A percentile compares a stretch with the other conserved stretches of the same genome.
phyloP scores from a whole-genome alignment of 345 rosid species.

The Eutrema heterophyllum region DNA sequence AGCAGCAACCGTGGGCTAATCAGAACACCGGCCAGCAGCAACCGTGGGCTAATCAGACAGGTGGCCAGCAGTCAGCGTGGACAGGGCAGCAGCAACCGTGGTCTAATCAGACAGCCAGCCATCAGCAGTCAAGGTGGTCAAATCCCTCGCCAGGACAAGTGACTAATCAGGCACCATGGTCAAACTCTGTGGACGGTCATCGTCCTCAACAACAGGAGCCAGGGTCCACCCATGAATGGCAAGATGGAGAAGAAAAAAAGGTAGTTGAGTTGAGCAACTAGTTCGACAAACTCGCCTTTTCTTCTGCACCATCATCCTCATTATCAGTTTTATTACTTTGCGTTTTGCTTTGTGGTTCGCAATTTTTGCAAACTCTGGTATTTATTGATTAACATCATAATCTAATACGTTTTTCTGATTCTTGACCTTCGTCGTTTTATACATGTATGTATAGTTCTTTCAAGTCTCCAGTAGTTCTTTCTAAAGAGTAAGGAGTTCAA shows the following conservation, averaged over 20 bases:
- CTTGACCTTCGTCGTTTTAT: background rate
- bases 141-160: background rate
- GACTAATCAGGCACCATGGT: conserved; percentile 21
- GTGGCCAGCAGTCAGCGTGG: conserved; percentile 20
- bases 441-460: conserved; percentile 1
- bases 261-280: conserved; percentile 22
- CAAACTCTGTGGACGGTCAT: conserved; percentile 23
- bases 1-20: conserved; percentile 23
- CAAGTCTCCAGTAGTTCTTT: background rate
- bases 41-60: conserved; percentile 12
- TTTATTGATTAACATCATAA: conserved; percentile 1
- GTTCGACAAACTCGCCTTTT: background rate
- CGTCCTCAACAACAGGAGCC: conserved; percentile 24
- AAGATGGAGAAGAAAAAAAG: conserved; percentile 22
- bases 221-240: conserved; percentile 12
- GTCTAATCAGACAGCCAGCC: conserved; percentile 27
- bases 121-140: conserved; percentile 29
- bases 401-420: background rate
- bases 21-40: conserved; percentile 15
- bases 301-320: conserved; percentile 2
- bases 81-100: conserved; percentile 20
- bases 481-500: conserved; percentile 7
- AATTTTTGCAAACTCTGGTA: conserved; percentile 7
- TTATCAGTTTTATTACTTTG: conserved; percentile 1
- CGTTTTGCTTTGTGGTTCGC: conserved; percentile 14